phyloP scores from a whole-genome alignment of 305 asterid species.

The Solanum hybrid region DNA sequence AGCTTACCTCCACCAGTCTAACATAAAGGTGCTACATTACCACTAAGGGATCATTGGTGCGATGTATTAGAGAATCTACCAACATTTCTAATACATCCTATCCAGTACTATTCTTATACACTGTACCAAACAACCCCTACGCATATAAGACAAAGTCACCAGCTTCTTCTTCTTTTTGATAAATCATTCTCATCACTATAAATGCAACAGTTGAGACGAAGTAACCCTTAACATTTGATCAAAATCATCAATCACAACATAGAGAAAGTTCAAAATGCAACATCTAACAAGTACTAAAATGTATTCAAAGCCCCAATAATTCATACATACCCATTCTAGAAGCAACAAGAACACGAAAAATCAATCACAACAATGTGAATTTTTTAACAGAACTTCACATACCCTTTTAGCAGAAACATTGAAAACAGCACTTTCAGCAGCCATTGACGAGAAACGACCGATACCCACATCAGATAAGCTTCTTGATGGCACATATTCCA shows the following conservation, averaged over 20 bases:
- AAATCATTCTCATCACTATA: background rate
- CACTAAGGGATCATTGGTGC: background rate
- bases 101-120: background rate
- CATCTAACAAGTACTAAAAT: background rate
- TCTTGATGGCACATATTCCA: constrained; percentile 15
- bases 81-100: background rate
- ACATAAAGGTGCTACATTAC: background rate
- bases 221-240: background rate
- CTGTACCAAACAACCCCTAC: background rate
- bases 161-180: background rate
- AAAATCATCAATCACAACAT: background rate
- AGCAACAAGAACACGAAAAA: background rate
- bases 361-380: background rate
- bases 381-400: constrained; percentile 8
- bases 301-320: background rate
- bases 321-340: background rate
- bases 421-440: constrained; percentile 22
- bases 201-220: background rate
- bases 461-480: constrained; percentile 25
- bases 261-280: background rate
- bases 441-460: constrained; percentile 36
- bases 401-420: constrained; percentile 32
- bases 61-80: background rate
- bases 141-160: background rate
- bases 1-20: background rate